Percentiles rank a stretch among this genome's conserved stretches.
These are phyloP conservation scores for Skeletonema costatum DNA, from an alignment of 108 stramenopile genomes.

Conservation along the genomic window DNA sequence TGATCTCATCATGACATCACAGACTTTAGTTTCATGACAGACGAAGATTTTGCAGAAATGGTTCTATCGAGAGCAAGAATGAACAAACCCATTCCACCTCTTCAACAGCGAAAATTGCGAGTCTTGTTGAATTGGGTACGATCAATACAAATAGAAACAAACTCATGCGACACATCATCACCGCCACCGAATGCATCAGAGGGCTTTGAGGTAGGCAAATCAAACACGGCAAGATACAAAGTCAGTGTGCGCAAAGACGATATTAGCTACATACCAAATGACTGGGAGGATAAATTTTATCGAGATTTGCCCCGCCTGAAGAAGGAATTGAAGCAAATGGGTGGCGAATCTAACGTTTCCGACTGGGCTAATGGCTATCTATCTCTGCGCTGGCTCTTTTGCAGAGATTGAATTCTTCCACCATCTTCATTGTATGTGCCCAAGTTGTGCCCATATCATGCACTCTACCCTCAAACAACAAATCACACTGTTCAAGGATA, in stretches of 20 bases:
- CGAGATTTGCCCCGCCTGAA: conserved; percentile 14
- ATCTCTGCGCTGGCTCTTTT: conserved; percentile 15
- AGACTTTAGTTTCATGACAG: conserved; percentile 32
- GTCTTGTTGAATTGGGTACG: conserved; percentile 22
- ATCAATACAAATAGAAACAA: background rate
- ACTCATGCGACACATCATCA: background rate
- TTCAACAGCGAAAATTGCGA: conserved; percentile 21
- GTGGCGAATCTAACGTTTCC: background rate
- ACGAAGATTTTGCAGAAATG: conserved; percentile 19
- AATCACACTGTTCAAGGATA: background rate
- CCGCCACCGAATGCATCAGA: conserved; percentile 3
- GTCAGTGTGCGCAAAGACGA: conserved; percentile 4
- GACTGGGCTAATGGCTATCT: background rate
- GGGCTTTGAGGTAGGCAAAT: conserved; percentile 23
- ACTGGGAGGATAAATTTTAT: conserved; percentile 25
- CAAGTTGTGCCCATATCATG: background rate
- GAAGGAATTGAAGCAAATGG: conserved; percentile 11
- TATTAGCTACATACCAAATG: conserved; percentile 3
- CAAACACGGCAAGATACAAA: conserved; percentile 10
- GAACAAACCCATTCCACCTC: conserved; percentile 18
- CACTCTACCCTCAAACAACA: background rate
- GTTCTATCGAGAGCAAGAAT: conserved; percentile 12
- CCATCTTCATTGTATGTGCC: background rate
- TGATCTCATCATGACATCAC: too few relatives aligned
- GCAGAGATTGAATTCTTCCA: background rate